Base-by-base conservation (phyloP, 208 protist species). In the Acanthamoeba polyphaga region DNA sequence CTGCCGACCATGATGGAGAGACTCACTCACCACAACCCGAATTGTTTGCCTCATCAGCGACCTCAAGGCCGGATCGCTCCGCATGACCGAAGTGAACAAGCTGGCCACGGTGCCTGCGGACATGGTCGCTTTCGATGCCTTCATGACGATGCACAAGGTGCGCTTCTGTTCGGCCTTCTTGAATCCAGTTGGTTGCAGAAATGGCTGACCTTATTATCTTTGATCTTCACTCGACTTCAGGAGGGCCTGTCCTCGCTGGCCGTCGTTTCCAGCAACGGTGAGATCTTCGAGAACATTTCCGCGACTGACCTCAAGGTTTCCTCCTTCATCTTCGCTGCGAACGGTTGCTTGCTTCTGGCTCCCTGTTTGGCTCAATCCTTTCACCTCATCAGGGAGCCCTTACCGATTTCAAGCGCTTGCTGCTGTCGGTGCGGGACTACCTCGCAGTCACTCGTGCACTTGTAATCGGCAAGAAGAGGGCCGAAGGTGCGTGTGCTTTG, bases 291-390 rank as follows among this genome's bases (percentile, higher is more conserved):
- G 78, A 87, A 87, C 78, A 87, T 87, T 15, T 87, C 78, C 46
- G 78, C 78, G 19, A 60, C 78, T 15, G 78, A 87, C 78, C 78
- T 87, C 78, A 87, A 87, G 78, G 78, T 87, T 87, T 34, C 27
- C 19, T 32, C 9, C 8, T 80, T 51, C 29, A 9, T 24, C 58
- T 9, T 87, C 32, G 12, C 76, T 12, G 22, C 22, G 29, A 12
- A 51, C 27, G 76, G 24, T n/a, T 32, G 66, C n/a, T 74, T 29
- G 15, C 66, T 38, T 74, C n/a, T 64, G 66, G 17, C 66, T 72
- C 22, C 13, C 29, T 74, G 58, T 24, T 64, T 17, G 15, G 58
- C 19, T 64, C 58, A 17, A 27, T 38, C 27, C 66, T n/a, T 29
- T n/a, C 12, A 6, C 32, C 68, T 29, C 32, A 12, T 19, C n/a